These are phyloP conservation scores for Zygotorulaspora florentina DNA, from an alignment of 805 yeast genomes.

Conservation along the genomic window DNA sequence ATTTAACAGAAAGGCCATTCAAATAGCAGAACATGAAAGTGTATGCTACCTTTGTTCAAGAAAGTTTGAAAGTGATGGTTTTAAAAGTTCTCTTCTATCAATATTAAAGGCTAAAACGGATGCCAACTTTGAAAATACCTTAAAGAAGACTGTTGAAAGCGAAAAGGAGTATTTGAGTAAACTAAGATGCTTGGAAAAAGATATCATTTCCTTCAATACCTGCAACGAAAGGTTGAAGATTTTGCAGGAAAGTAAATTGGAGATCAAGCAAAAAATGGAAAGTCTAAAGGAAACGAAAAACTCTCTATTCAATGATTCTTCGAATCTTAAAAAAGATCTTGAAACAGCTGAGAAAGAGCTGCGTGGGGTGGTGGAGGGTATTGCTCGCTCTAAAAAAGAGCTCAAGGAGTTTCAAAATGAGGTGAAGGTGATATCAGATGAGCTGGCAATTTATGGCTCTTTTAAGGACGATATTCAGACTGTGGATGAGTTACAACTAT, in stretches of 20 bases:
- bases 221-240: slow-evolving; percentile 11
- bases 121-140: slow-evolving; percentile 32
- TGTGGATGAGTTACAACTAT: slow-evolving; percentile 25
- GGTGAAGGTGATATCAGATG: slow-evolving; percentile 23
- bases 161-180: slow-evolving; percentile 32
- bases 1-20: slow-evolving; percentile 67
- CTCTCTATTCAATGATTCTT: slow-evolving; percentile 30
- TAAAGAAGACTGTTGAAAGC: slow-evolving; percentile 34
- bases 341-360: slow-evolving; percentile 23
- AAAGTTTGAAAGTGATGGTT: slow-evolving; percentile 45
- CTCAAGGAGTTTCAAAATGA: slow-evolving; percentile 20
- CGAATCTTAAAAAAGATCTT: slow-evolving; percentile 14
- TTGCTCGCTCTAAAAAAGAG: slow-evolving; percentile 28
- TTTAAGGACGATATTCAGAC: slow-evolving; percentile 23
- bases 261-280: slow-evolving; percentile 5
- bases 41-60: slow-evolving; percentile 73
- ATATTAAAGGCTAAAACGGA: slow-evolving; percentile 33
- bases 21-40: slow-evolving; percentile 51
- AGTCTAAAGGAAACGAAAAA: slow-evolving; percentile 22
- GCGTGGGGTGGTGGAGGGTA: slow-evolving; percentile 29
- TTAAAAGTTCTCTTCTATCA: slow-evolving; percentile 24
- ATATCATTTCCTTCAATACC: slow-evolving; percentile 16
- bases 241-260: slow-evolving; percentile 10
- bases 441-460: slow-evolving; percentile 23
- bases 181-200: slow-evolving; percentile 21